These are phyloP conservation scores for Cornus suecica DNA, from an alignment of 148 eudicot genomes.

Conservation along the genomic window DNA sequence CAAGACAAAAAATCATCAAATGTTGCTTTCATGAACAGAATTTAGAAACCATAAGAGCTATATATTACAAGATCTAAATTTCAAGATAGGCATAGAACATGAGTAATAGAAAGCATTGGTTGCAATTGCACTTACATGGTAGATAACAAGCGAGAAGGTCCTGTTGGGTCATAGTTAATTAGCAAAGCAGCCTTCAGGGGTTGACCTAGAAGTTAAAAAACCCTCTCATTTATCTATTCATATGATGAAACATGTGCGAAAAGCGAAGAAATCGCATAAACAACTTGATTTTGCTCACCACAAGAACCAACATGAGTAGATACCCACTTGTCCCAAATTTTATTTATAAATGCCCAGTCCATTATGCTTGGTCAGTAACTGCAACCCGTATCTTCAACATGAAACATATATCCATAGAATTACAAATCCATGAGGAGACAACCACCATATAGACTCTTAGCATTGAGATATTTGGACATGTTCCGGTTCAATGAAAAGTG, in stretches of 20 bases:
- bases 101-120: not conserved
- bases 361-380: constrained; percentile 30
- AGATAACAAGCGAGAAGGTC: constrained; percentile 90
- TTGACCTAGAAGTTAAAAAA: constrained; percentile 38
- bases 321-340: constrained; percentile 90
- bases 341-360: constrained; percentile 76
- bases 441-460: not conserved
- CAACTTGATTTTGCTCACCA: constrained; percentile 41
- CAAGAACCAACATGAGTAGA: constrained; percentile 57
- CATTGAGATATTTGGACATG: not conserved
- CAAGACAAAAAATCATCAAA: no score
- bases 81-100: no score
- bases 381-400: constrained; percentile 17
- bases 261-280: not conserved
- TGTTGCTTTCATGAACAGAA: no score
- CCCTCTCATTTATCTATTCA: not conserved
- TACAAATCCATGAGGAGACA: not conserved
- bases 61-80: no score
- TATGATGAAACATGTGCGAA: not conserved
- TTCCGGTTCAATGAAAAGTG: not conserved
- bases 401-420: not conserved
- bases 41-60: no score
- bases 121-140: constrained; percentile 56
- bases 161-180: constrained; percentile 82
- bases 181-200: constrained; percentile 81